A percentile compares a stretch with the other conserved stretches of the same genome.
Conservation (phyloP, 2,329 filamentous ascomycete species). For the Alternaria incomplexa region DNA sequence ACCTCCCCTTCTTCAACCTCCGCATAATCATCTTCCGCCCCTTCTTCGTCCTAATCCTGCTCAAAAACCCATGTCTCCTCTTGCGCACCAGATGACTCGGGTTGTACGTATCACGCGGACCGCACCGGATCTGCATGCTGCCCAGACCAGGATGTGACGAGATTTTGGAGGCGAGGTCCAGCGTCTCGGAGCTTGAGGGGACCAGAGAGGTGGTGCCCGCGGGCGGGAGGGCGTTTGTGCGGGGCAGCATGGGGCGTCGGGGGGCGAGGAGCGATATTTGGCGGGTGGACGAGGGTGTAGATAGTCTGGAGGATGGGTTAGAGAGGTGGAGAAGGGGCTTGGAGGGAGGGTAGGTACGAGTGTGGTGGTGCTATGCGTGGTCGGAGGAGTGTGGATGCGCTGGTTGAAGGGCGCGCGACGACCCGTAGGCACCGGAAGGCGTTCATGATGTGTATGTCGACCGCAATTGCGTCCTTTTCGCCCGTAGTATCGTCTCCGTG, state of each 20-base stretch:
- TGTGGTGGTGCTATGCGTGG: slow-evolving; percentile 20
- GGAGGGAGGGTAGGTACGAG: slow-evolving; percentile 20
- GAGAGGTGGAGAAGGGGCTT: not conserved
- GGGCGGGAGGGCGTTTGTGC: slow-evolving; percentile 18
- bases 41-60: slow-evolving; percentile 58
- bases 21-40: slow-evolving; percentile 62
- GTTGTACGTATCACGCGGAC: slow-evolving; percentile 63
- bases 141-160: slow-evolving; percentile 46
- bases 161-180: slow-evolving; percentile 45
- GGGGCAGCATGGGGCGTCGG: slow-evolving; percentile 34
- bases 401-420: slow-evolving; percentile 27
- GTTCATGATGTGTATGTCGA: slow-evolving; percentile 32
- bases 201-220: slow-evolving; percentile 20
- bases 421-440: slow-evolving; percentile 39
- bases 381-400: slow-evolving; percentile 26
- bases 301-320: slow-evolving; percentile 5
- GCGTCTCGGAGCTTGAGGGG: slow-evolving; percentile 24
- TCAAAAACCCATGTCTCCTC: slow-evolving; percentile 66
- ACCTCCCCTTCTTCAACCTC: slow-evolving; percentile 60
- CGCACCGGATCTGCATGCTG: slow-evolving; percentile 52
- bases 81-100: slow-evolving; percentile 67
- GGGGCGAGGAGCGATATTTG: slow-evolving; percentile 37
- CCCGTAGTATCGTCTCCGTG: not conserved
- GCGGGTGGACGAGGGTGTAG: slow-evolving; percentile 19
- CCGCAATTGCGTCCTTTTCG: not conserved